Evolutionary conservation across 805 yeast genomes (phyloP), one percentile per base, ranked within the genome.

Genomic region (Candida succiphila): DNA sequence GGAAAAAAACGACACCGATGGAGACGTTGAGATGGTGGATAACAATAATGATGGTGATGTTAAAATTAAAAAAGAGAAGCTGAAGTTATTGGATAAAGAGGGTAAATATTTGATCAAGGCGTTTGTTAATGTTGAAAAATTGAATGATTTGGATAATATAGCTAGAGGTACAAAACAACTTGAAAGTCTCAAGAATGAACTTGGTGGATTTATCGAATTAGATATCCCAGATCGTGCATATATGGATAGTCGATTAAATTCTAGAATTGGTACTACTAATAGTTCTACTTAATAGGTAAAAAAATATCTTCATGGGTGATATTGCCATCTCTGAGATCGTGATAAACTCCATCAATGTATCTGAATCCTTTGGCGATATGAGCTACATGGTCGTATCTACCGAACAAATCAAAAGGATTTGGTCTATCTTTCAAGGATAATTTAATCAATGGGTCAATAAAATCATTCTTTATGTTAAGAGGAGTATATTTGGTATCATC

Each of bases 131-230:
- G 78, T 84, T 8, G 74, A 75, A 9, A 72, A 72, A 37, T 61
- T 82, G 15, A 81, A 88, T 3, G 95, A 85, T 54, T 67, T 87
- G 28, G 88, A 83, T 21, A 69, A 70, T 32, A 73, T 82, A 7
- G 74, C 73, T 35, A 68, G 67, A 36, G 84, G 86, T 1, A 72
- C 78, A 4, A 72, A 71, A 37, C 77, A 78, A 35, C 58, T 88
- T 41, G 59, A 75, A 30, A 61, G 57, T 30, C 57, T 86, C 26
- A 84, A 83, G 52, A 72, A 63, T 15, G 84, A 78, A 32, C 58
- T 88, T 38, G 60, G 66, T 36, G 87, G 87, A 12, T 61, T 86
- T 32, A 66, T 88, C 7, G 73, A 74, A 30, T 63, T 88, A 30
- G 72, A 64, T 15, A 71, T 82, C 22, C 94, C 95, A 5, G 92